phyloP scores from a whole-genome alignment of 1,284 basidiomycete genomes.

The Leccinum angustisporum region DNA sequence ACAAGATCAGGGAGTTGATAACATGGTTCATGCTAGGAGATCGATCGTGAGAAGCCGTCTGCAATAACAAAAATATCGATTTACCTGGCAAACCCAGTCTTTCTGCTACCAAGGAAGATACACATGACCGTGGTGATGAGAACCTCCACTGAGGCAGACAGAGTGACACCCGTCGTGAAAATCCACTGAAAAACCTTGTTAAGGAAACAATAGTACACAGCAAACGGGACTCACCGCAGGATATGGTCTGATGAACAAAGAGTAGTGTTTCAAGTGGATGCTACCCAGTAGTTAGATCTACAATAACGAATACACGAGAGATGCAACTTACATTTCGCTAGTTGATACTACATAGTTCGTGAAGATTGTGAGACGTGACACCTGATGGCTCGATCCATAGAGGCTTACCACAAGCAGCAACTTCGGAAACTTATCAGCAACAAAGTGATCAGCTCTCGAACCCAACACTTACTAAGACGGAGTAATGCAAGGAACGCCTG shows the following conservation, averaged over 20 bases:
- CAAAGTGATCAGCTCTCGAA: neutral
- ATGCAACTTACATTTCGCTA: slow-evolving; percentile 28
- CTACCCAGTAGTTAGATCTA: slow-evolving; percentile 5
- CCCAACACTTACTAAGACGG: slow-evolving; percentile 31
- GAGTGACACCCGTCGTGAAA: slow-evolving; percentile 52
- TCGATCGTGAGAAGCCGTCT: slow-evolving; percentile 1
- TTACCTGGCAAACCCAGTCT: slow-evolving; percentile 41
- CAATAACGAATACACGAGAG: fast-evolving
- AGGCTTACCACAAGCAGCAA: slow-evolving; percentile 32
- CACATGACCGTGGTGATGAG: slow-evolving; percentile 51
- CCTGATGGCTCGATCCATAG: too few relatives aligned
- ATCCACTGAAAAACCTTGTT: slow-evolving; percentile 39
- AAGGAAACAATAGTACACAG: neutral
- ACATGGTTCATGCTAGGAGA: slow-evolving; percentile 45
- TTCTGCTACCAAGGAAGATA: slow-evolving; percentile 46
- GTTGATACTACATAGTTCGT: slow-evolving; percentile 28
- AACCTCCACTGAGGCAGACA: slow-evolving; percentile 51
- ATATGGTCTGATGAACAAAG: slow-evolving; percentile 33
- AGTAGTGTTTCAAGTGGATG: slow-evolving; percentile 31
- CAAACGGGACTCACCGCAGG: slow-evolving; percentile 20
- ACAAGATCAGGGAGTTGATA: slow-evolving; percentile 50
- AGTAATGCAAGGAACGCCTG: slow-evolving; percentile 34
- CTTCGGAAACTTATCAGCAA: slow-evolving; percentile 15
- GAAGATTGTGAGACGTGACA: neutral
- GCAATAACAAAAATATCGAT: neutral